These are phyloP conservation scores for Maudiozyma turicensis DNA, from an alignment of 805 yeast genomes.

Conservation along the genomic window DNA sequence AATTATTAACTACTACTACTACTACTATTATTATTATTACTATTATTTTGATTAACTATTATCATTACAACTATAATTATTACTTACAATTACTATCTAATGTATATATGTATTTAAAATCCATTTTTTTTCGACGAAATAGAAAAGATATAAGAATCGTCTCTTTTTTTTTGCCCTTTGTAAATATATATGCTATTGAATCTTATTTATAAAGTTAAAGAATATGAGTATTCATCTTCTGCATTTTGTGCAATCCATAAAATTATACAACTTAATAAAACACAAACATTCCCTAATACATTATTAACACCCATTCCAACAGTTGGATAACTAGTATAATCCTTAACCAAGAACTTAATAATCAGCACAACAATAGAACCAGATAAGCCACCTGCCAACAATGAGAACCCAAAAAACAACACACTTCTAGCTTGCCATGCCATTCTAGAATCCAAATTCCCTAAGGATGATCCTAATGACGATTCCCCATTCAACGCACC, in stretches of 20 bases:
- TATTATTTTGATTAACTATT: not conserved
- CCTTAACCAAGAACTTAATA: conserved; percentile 71
- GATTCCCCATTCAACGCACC: conserved; percentile 33
- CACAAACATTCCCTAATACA: conserved; percentile 65
- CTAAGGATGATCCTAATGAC: conserved; percentile 14
- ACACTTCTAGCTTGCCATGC: conserved; percentile 94
- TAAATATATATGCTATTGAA: not conserved
- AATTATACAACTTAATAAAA: conserved; percentile 81
- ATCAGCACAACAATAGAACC: conserved; percentile 86
- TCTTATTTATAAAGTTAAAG: conserved; percentile 54
- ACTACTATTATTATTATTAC: too few relatives aligned
- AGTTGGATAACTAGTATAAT: conserved; percentile 69
- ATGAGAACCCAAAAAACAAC: conserved; percentile 82
- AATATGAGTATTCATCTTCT: conserved; percentile 92
- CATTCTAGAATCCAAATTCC: conserved; percentile 38
- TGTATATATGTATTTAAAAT: not conserved
- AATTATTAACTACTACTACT: too few relatives aligned
- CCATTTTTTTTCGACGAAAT: too few relatives aligned
- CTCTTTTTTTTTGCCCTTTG: not conserved
- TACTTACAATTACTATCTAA: not conserved
- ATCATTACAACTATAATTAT: not conserved
- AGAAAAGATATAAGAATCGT: not conserved
- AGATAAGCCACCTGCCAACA: conserved; percentile 88
- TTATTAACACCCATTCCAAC: conserved; percentile 90
- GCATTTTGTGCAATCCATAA: conserved; percentile 93